A percentile compares a stretch with the other conserved stretches of the same genome.
Evolutionary conservation across 306 rosid species (phyloP).

Genomic region (Cercis canadensis): DNA sequence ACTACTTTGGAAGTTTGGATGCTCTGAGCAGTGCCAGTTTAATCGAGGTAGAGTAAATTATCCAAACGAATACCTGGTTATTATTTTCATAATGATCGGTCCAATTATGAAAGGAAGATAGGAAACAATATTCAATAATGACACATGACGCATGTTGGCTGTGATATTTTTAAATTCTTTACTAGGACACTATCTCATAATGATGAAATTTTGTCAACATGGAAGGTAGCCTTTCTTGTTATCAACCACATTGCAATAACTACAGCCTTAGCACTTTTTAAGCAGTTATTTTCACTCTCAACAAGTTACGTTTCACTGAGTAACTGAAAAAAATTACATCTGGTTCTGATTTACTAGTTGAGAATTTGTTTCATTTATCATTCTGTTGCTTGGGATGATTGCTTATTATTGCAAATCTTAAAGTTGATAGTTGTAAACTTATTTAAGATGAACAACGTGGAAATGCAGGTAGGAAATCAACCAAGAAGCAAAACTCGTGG

Average conservation of each 20-base stretch:
- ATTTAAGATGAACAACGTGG: not conserved
- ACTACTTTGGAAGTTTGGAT: slow-evolving; percentile 50
- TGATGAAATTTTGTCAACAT: not conserved
- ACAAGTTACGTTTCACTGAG: slow-evolving; percentile 2
- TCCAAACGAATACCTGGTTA: not conserved
- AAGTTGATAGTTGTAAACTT: not conserved
- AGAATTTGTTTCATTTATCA: not conserved
- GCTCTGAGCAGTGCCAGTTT: slow-evolving; percentile 48
- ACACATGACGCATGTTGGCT: slow-evolving; percentile 17
- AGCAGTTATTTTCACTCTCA: slow-evolving; percentile 20
- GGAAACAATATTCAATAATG: slow-evolving; percentile 26
- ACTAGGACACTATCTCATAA: not conserved
- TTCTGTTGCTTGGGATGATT: not conserved
- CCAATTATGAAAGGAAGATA: slow-evolving; percentile 26
- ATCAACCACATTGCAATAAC: not conserved
- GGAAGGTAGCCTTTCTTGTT: not conserved
- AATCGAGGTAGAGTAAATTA: slow-evolving; percentile 60
- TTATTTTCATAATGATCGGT: slow-evolving; percentile 16
- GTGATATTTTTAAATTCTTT: slow-evolving; percentile 16
- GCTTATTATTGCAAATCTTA: not conserved
- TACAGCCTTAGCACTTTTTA: not conserved
- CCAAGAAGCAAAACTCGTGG: slow-evolving; percentile 42
- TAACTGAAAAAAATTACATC: not conserved
- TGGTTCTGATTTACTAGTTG: slow-evolving; percentile 3
- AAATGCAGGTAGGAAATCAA: slow-evolving; percentile 56